phyloP scores from a whole-genome alignment of 2,329 filamentous ascomycete genomes.

The Cephalotrichum gorgonifer region DNA sequence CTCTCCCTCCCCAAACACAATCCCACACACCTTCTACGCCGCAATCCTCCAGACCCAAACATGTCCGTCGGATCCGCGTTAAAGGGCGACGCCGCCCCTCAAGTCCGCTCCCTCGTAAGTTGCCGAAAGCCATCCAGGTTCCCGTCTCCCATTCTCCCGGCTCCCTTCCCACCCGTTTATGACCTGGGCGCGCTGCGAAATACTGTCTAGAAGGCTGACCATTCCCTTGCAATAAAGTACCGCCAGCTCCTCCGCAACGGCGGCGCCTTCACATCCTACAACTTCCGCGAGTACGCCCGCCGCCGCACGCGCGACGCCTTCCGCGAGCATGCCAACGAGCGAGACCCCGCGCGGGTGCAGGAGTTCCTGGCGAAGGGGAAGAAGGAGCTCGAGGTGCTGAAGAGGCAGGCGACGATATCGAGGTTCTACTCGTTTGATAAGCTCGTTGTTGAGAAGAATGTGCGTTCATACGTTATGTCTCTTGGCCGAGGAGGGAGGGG shows the following conservation, averaged over 20 bases:
- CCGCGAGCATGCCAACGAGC: constrained; percentile 62
- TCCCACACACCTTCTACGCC: neutral
- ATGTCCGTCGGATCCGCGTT: constrained; percentile 27
- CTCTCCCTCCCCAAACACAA: neutral
- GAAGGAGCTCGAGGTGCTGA: constrained; percentile 78
- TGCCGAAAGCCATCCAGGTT: too few relatives aligned
- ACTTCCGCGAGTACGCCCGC: constrained; percentile 94
- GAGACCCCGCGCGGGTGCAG: constrained; percentile 69
- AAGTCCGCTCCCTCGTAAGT: constrained; percentile 47
- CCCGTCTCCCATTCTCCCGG: neutral
- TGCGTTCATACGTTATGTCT: neutral
- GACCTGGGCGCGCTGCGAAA: neutral
- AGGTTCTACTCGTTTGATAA: constrained; percentile 89
- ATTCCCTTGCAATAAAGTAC: constrained; percentile 64
- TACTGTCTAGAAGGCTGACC: neutral
- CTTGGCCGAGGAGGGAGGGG: neutral
- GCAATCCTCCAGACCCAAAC: neutral
- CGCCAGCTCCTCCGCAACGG: constrained; percentile 83
- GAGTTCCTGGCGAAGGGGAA: constrained; percentile 82
- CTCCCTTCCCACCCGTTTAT: neutral
- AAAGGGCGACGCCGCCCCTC: constrained; percentile 45
- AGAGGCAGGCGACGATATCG: constrained; percentile 92
- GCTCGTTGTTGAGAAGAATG: constrained; percentile 68
- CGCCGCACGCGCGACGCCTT: constrained; percentile 87
- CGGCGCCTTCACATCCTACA: constrained; percentile 83